Percentiles rank a stretch among this genome's conserved stretches.
These are phyloP conservation scores for Paraphaeosphaeria minitans DNA, from an alignment of 2,329 filamentous ascomycete genomes.

Conservation along the genomic window DNA sequence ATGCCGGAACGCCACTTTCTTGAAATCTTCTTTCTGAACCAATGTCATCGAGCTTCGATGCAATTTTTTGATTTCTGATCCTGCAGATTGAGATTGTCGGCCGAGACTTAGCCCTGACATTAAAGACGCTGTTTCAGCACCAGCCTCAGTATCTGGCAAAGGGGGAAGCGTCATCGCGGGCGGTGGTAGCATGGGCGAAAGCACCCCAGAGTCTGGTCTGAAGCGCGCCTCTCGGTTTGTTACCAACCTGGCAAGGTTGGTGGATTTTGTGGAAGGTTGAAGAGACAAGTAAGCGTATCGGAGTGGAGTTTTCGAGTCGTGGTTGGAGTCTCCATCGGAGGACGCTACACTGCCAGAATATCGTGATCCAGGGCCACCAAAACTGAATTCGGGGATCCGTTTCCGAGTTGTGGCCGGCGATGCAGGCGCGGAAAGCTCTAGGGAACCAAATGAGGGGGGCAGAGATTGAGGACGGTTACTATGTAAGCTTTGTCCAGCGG, in stretches of 20 bases:
- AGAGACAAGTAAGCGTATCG: slow-evolving; percentile 19
- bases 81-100: slow-evolving; percentile 20
- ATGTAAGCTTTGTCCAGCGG: slow-evolving; percentile 11
- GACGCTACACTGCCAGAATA: slow-evolving; percentile 86
- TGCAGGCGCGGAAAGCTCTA: slow-evolving; percentile 13
- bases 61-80: slow-evolving; percentile 24
- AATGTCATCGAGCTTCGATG: slow-evolving; percentile 40
- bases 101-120: slow-evolving; percentile 28
- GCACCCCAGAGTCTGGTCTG: slow-evolving; percentile 17
- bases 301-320: slow-evolving; percentile 16
- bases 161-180: slow-evolving; percentile 28
- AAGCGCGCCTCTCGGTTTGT: slow-evolving; percentile 17
- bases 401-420: slow-evolving; percentile 20
- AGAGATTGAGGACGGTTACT: slow-evolving; percentile 14
- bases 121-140: slow-evolving; percentile 11
- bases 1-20: slow-evolving; percentile 51
- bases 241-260: slow-evolving; percentile 5
- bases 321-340: slow-evolving; percentile 65
- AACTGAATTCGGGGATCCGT: slow-evolving; percentile 35
- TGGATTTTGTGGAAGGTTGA: neutral
- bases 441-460: slow-evolving; percentile 10
- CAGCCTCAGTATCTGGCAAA: slow-evolving; percentile 3
- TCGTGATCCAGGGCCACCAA: slow-evolving; percentile 79
- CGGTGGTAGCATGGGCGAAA: slow-evolving; percentile 28
- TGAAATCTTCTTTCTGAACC: slow-evolving; percentile 45